Conservation (phyloP, 768 basidiomycete species). For the Nevesoporus exiguus region DNA sequence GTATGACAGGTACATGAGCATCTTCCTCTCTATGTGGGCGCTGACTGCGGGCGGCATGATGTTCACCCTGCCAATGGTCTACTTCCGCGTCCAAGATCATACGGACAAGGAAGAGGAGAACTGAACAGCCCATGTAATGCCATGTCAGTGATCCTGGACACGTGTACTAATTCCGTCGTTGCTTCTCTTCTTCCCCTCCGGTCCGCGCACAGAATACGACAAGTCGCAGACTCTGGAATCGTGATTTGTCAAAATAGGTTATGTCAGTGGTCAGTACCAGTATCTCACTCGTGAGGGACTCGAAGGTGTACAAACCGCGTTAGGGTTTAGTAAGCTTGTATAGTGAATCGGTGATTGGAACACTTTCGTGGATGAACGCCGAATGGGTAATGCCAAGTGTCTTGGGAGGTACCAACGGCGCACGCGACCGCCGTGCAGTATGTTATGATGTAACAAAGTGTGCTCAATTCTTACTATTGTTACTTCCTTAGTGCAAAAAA, state of each 20-base stretch:
- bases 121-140: slow-evolving; percentile 41
- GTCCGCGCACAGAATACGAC: neutral
- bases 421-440: no score
- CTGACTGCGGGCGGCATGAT: slow-evolving; percentile 62
- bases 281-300: neutral
- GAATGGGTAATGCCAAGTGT: no score
- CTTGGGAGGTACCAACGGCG: no score
- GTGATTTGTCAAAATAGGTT: neutral
- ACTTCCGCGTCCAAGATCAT: slow-evolving; percentile 60
- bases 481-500: no score
- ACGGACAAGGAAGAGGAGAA: slow-evolving; percentile 51
- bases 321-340: no score
- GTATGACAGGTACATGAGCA: slow-evolving; percentile 55
- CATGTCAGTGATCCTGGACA: neutral
- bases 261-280: no score
- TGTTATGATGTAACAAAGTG: no score
- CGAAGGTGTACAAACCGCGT: no score
- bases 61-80: slow-evolving; percentile 71
- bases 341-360: no score
- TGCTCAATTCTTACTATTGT: no score
- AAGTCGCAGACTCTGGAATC: neutral
- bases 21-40: slow-evolving; percentile 72
- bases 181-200: no score
- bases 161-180: neutral
- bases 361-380: no score